These are phyloP conservation scores for Kandelia obovata DNA, from an alignment of 345 rosid species.

Conservation along the genomic window DNA sequence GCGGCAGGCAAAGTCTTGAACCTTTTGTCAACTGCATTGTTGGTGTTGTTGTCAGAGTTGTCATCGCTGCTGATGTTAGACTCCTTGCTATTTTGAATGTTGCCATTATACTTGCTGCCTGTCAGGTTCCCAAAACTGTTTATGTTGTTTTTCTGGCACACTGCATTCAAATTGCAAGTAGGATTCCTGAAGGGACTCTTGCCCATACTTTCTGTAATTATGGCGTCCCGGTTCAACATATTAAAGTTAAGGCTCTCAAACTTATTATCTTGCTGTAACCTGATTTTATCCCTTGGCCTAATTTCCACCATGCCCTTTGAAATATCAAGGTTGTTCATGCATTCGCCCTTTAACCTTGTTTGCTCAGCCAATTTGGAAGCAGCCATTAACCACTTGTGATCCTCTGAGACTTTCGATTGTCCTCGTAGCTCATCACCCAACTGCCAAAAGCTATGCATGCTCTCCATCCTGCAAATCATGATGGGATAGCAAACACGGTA, in stretches of 20 bases:
- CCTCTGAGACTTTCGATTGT: slow-evolving; percentile 76
- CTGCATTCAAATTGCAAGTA: slow-evolving; percentile 56
- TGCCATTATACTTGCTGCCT: slow-evolving; percentile 62
- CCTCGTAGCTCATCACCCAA: slow-evolving; percentile 96
- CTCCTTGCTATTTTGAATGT: slow-evolving; percentile 51
- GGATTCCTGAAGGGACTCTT: slow-evolving; percentile 53
- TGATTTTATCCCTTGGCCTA: slow-evolving; percentile 56
- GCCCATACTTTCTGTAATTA: slow-evolving; percentile 45
- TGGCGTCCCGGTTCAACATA: slow-evolving; percentile 74
- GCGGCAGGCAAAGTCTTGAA: slow-evolving; percentile 91
- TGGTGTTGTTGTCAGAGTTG: slow-evolving; percentile 41
- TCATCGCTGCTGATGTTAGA: slow-evolving; percentile 31
- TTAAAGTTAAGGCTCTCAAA: slow-evolving; percentile 67
- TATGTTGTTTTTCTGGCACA: slow-evolving; percentile 60
- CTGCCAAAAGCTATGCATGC: slow-evolving; percentile 77
- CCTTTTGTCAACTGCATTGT: slow-evolving; percentile 57
- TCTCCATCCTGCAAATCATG: slow-evolving; percentile 50
- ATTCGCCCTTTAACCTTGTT: slow-evolving; percentile 67
- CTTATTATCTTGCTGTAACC: slow-evolving; percentile 78
- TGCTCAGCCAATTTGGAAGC: slow-evolving; percentile 91
- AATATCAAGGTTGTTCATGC: slow-evolving; percentile 84
- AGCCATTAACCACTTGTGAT: slow-evolving; percentile 80
- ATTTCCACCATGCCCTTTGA: slow-evolving; percentile 65
- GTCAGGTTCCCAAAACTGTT: slow-evolving; percentile 41
- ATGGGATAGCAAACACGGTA: slow-evolving; percentile 2